phyloP scores from a whole-genome alignment of 306 rosid genomes.

The Senna siamea region DNA sequence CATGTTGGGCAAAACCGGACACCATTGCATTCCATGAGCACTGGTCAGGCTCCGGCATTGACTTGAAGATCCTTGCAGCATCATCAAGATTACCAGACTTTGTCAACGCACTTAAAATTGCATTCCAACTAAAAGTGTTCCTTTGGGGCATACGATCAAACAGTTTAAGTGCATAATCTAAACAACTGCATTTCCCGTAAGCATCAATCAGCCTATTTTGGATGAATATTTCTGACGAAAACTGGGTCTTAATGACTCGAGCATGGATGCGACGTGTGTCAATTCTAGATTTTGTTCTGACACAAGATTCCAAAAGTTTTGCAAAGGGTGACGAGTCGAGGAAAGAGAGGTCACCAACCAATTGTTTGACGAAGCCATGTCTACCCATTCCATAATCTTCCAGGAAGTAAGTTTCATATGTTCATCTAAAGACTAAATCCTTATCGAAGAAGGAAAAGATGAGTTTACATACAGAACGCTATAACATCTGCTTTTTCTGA shows the following conservation, averaged over 20 bases:
- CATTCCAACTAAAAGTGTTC: conserved; percentile 57
- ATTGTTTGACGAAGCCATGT: conserved; percentile 41
- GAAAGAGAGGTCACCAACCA: conserved; percentile 51
- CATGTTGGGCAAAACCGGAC: conserved; percentile 51
- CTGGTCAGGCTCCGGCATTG: conserved; percentile 55
- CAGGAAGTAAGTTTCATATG: background rate
- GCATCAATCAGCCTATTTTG: conserved; percentile 54
- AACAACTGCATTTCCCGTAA: conserved; percentile 49
- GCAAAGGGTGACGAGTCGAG: conserved; percentile 47
- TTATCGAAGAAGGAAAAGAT: too few relatives aligned
- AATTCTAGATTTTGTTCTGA: conserved; percentile 39
- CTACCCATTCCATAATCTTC: conserved; percentile 47
- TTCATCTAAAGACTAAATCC: too few relatives aligned
- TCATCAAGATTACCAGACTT: conserved; percentile 49
- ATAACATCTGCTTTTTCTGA: too few relatives aligned
- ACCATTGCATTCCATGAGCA: conserved; percentile 67
- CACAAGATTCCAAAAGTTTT: conserved; percentile 54
- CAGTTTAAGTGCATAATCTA: conserved; percentile 46
- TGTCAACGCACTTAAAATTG: conserved; percentile 43
- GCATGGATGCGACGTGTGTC: conserved; percentile 47
- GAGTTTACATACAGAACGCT: too few relatives aligned
- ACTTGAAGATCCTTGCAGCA: conserved; percentile 49
- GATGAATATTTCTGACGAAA: conserved; percentile 48
- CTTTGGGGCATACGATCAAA: conserved; percentile 50
- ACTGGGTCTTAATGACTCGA: conserved; percentile 51